Base-by-base conservation (phyloP, 1,139 yeast genomes). In the Suhomyces ambrosiae region DNA sequence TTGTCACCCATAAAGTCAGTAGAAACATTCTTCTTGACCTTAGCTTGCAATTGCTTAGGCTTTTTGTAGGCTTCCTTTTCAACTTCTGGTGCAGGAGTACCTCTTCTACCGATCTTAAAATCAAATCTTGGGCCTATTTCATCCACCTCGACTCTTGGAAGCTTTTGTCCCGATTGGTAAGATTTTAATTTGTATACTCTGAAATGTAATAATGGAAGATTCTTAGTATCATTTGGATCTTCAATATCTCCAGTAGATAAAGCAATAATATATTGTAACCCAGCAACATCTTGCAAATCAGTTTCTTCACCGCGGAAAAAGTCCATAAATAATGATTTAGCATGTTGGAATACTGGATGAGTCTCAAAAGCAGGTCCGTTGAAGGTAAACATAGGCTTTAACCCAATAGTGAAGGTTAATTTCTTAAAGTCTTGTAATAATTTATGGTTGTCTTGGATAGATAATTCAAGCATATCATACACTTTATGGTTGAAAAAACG, bases 81-180 rank as follows among this genome's bases (percentile, higher is more conserved):
- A 69, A 87, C 72, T 54, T 92, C 97, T 29, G 95, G 86, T 39
- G 86, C 79, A 33, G 97, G 87, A n/a, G 78, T 68, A 50, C 82
- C 83, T 53, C 84, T 77, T 67, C 99, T 79, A 34, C 98, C 98
- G 46, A 92, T 77, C 53, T 84, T 82, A 66, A 92, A 92, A 58
- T 92, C 97, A 42, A 94, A 75, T 53, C 98, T 77, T 40, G 99
- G 99, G 1, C 99, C 99, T 50, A 88, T 84, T 64, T 92, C 99
- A 44, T 86, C 95, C 36, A 92, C 70, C 65, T 92, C 98, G 22
- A 92, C 90, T 59, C 98, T 77, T 38, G 98, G 98, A 38, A 88
- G 74, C 59, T 86, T 88, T 56, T 92, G 95, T 33, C 88, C 92
- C 46, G 90, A 82, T 59, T 76, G 81, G 61, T 65, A 84, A 3